Percentiles rank a stretch among this genome's conserved stretches.
These are phyloP conservation scores for Coniferiporia weirii DNA, from an alignment of 1,284 basidiomycete species.

Conservation along the genomic window DNA sequence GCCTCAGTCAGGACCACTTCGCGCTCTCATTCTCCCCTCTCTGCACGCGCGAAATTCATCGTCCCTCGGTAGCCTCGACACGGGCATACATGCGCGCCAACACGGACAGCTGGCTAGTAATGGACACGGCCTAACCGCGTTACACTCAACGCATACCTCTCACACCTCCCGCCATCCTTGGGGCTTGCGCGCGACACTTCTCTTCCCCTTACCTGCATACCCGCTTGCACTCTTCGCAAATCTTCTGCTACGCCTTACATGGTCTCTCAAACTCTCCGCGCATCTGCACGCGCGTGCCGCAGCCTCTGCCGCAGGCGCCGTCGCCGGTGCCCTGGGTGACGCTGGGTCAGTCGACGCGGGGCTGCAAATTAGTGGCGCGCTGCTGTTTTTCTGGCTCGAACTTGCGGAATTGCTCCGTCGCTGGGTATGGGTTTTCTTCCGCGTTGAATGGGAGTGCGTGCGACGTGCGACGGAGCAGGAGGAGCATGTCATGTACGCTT, in stretches of 20 bases:
- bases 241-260: conserved; percentile 88
- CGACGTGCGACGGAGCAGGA: conserved; percentile 35
- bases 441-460: conserved; percentile 93
- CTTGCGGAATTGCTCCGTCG: conserved; percentile 83
- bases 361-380: conserved; percentile 57
- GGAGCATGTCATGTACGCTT: background rate
- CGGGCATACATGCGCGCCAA: background rate
- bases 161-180: conserved; percentile 40
- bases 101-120: background rate
- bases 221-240: conserved; percentile 82
- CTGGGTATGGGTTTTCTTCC: conserved; percentile 96
- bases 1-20: conserved; percentile 29
- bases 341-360: background rate
- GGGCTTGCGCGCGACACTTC: conserved; percentile 66
- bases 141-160: background rate
- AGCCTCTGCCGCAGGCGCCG: conserved; percentile 31
- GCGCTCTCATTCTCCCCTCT: conserved; percentile 41
- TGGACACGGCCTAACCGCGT: background rate
- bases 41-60: conserved; percentile 31
- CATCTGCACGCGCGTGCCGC: conserved; percentile 68
- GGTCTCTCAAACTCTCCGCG: conserved; percentile 88
- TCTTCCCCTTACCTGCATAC: conserved; percentile 83
- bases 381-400: conserved; percentile 87
- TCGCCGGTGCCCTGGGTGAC: background rate
- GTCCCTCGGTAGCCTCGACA: background rate